phyloP scores from a whole-genome alignment of 495 filamentous ascomycete species.

The Xylaria scruposa region DNA sequence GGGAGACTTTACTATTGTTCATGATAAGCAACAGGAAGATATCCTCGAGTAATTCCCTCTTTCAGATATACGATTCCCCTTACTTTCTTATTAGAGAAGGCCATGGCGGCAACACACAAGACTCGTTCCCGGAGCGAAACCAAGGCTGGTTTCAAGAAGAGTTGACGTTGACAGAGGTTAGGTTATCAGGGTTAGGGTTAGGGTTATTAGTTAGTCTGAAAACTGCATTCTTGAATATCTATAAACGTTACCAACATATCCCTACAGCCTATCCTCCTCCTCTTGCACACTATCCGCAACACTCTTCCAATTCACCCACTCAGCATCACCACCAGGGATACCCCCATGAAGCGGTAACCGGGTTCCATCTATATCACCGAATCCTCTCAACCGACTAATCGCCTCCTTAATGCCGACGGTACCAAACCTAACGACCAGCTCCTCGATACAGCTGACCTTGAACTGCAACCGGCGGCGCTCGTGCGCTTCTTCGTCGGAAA shows the following conservation, averaged over 20 bases:
- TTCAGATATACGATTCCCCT: no score
- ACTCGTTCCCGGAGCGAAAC: no score
- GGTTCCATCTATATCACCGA: slow-evolving; percentile 62
- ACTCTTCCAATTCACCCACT: slow-evolving; percentile 39
- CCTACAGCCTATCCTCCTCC: slow-evolving; percentile 31
- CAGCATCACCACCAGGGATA: slow-evolving; percentile 52
- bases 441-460: slow-evolving; percentile 62
- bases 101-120: no score
- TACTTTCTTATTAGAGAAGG: no score
- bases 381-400: slow-evolving; percentile 56
- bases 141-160: no score
- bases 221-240: background rate
- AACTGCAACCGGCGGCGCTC: slow-evolving; percentile 62
- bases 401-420: slow-evolving; percentile 70
- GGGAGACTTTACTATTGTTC: no score
- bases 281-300: slow-evolving; percentile 33
- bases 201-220: background rate
- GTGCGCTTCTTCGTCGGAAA: slow-evolving; percentile 32
- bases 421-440: slow-evolving; percentile 63
- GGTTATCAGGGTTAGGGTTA: no score
- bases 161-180: no score
- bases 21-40: no score
- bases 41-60: no score
- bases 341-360: slow-evolving; percentile 60
- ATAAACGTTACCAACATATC: background rate